Conservation (phyloP, 805 yeast genomes). For the Helenozyma baotianmanensis region DNA sequence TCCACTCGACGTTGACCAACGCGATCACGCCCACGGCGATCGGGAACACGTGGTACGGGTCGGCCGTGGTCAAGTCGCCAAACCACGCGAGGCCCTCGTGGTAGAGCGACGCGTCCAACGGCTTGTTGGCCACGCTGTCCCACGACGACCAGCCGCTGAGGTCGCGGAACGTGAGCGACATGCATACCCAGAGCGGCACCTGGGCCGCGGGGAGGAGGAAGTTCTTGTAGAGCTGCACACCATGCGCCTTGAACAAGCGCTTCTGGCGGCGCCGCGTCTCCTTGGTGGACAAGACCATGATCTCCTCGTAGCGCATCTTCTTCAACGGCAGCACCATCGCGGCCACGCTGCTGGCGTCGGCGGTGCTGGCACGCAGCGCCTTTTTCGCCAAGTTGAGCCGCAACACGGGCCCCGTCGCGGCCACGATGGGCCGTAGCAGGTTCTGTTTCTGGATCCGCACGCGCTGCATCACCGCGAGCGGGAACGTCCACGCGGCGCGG, state of each 20-base stretch:
- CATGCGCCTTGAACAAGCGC: constrained; percentile 56
- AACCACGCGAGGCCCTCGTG: constrained; percentile 60
- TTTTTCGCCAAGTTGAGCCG: constrained; percentile 50
- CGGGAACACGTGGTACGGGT: constrained; percentile 65
- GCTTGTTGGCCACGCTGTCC: constrained; percentile 38
- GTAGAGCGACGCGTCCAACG: constrained; percentile 47
- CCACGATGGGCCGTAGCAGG: constrained; percentile 61
- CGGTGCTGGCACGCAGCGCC: constrained; percentile 35
- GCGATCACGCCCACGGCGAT: constrained; percentile 65
- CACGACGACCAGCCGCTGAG: constrained; percentile 64
- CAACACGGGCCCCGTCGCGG: constrained; percentile 72
- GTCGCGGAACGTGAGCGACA: constrained; percentile 71
- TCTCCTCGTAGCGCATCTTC: constrained; percentile 70
- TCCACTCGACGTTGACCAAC: constrained; percentile 79
- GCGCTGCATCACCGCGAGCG: constrained; percentile 73
- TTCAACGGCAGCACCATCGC: constrained; percentile 31
- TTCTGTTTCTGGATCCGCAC: constrained; percentile 66
- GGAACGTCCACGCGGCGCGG: constrained; percentile 66
- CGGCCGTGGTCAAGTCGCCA: constrained; percentile 53
- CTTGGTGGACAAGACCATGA: constrained; percentile 65
- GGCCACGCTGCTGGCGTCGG: constrained; percentile 14
- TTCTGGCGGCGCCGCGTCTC: constrained; percentile 77
- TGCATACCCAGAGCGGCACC: constrained; percentile 79
- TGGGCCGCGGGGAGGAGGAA: constrained; percentile 72
- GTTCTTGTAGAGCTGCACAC: constrained; percentile 79